phyloP scores from a whole-genome alignment of 306 rosid species.

The Vachellia pachyceras region DNA sequence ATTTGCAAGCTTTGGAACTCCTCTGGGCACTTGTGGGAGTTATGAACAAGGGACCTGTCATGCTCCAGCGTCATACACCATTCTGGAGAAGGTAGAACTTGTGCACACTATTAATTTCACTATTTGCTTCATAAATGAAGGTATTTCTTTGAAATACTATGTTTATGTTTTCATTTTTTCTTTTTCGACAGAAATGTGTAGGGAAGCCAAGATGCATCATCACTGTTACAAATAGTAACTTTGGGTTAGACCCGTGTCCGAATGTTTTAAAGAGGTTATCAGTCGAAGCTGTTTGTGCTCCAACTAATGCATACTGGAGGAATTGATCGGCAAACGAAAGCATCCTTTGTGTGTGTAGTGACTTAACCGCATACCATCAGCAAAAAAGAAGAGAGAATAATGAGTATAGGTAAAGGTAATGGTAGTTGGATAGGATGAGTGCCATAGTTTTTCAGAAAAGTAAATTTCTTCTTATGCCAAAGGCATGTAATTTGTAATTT shows the following conservation, averaged over 20 bases:
- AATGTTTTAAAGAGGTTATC: constrained; percentile 90
- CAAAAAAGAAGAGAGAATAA: constrained; percentile 52
- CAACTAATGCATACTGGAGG: constrained; percentile 53
- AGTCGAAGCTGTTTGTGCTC: constrained; percentile 91
- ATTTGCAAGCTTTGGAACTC: constrained; percentile 98
- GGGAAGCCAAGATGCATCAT: constrained; percentile 84
- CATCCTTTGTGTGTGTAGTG: constrained; percentile 33
- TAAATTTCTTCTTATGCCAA: constrained; percentile 54
- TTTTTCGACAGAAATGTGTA: constrained; percentile 76
- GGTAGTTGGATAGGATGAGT: constrained; percentile 49
- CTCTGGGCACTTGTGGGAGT: constrained; percentile 90
- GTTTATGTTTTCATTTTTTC: constrained; percentile 28
- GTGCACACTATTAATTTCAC: constrained; percentile 31
- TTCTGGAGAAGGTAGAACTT: constrained; percentile 71
- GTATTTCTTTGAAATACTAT: constrained; percentile 14
- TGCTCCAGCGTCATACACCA: constrained; percentile 69
- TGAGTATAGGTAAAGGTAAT: constrained; percentile 41
- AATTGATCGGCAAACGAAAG: constrained; percentile 44
- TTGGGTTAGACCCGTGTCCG: constrained; percentile 92
- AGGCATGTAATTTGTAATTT: constrained; percentile 66
- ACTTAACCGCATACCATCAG: constrained; percentile 43
- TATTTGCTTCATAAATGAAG: background rate
- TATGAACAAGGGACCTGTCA: constrained; percentile 93
- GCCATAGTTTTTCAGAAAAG: constrained; percentile 44
- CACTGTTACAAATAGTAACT: constrained; percentile 84